These are phyloP conservation scores for Vanilla planifolia DNA, from an alignment of 106 monocot genomes.

Conservation along the genomic window DNA sequence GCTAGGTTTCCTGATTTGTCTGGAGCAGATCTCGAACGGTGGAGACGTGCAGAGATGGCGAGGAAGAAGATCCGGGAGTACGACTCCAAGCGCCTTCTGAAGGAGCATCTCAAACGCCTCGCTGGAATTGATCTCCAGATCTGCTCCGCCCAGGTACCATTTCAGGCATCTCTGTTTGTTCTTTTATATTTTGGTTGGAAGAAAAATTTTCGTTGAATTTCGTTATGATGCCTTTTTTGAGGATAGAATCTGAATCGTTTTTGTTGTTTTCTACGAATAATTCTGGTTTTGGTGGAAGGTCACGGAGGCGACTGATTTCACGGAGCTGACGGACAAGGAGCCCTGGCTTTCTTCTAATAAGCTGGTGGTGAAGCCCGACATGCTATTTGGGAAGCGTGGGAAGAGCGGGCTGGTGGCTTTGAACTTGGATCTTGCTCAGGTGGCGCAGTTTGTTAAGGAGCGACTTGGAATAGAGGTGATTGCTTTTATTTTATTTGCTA, in stretches of 20 bases:
- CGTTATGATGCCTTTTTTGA: too few species aligned
- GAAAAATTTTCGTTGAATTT: too few species aligned
- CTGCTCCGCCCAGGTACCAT: constrained; percentile 63
- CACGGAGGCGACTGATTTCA: constrained; percentile 68
- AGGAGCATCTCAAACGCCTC: constrained; percentile 75
- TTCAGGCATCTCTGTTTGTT: too few species aligned
- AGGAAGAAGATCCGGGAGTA: constrained; percentile 99
- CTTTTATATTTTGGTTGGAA: too few species aligned
- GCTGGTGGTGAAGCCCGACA: constrained; percentile 93
- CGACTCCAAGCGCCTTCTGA: constrained; percentile 84
- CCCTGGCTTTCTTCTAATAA: constrained; percentile 86
- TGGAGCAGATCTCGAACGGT: too few species aligned
- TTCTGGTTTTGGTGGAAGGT: constrained; percentile 40
- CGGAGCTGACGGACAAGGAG: constrained; percentile 41
- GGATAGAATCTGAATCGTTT: neutral
- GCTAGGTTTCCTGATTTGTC: too few species aligned
- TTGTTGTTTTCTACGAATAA: neutral
- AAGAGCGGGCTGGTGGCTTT: constrained; percentile 93
- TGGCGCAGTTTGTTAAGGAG: constrained; percentile 70
- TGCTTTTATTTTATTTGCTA: neutral
- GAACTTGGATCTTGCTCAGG: constrained; percentile 75
- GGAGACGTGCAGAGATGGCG: constrained; percentile 75
- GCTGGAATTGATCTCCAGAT: constrained; percentile 71
- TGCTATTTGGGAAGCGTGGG: constrained; percentile 93
- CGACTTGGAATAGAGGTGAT: constrained; percentile 78